Evolutionary conservation across 2,329 filamentous ascomycete genomes (phyloP).

Genomic region (Hypoxylon sp.): DNA sequence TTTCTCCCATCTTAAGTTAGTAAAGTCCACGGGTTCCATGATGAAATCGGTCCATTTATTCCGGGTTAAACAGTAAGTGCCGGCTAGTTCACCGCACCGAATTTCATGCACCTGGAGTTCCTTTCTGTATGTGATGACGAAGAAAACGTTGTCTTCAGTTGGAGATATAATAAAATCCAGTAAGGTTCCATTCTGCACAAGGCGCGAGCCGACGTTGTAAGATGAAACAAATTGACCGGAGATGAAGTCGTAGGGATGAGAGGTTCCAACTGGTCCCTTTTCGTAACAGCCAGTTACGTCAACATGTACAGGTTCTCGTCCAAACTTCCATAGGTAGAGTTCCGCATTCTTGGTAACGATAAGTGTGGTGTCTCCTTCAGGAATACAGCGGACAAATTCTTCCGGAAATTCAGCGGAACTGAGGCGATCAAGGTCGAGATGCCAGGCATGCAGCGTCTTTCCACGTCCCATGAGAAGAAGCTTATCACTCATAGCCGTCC

Average conservation of each 20-base stretch:
- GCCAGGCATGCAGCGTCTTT: conserved; percentile 44
- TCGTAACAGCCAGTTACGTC: conserved; percentile 28
- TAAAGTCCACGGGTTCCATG: conserved; percentile 30
- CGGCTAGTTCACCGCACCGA: conserved; percentile 32
- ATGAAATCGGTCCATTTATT: conserved; percentile 23
- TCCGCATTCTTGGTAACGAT: conserved; percentile 40
- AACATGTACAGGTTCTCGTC: conserved; percentile 31
- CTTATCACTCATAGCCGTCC: conserved; percentile 44
- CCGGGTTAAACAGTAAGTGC: conserved; percentile 33
- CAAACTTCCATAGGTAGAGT: conserved; percentile 43
- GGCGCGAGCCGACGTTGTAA: conserved; percentile 34
- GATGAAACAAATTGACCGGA: conserved; percentile 36
- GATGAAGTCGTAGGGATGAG: conserved; percentile 25
- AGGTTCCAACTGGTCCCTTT: conserved; percentile 31
- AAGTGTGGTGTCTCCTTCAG: conserved; percentile 42
- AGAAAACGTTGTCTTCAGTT: conserved; percentile 35
- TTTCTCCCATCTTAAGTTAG: conserved; percentile 44
- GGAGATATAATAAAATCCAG: conserved; percentile 46
- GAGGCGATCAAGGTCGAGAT: conserved; percentile 40
- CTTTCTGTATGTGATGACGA: conserved; percentile 40
- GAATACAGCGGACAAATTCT: conserved; percentile 40
- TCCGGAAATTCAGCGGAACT: conserved; percentile 38
- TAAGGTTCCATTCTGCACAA: conserved; percentile 34
- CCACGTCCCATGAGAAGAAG: conserved; percentile 44
- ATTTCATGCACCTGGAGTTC: conserved; percentile 42